These are phyloP conservation scores for Auriscalpium orientale DNA, from an alignment of 768 basidiomycete genomes.

Conservation along the genomic window DNA sequence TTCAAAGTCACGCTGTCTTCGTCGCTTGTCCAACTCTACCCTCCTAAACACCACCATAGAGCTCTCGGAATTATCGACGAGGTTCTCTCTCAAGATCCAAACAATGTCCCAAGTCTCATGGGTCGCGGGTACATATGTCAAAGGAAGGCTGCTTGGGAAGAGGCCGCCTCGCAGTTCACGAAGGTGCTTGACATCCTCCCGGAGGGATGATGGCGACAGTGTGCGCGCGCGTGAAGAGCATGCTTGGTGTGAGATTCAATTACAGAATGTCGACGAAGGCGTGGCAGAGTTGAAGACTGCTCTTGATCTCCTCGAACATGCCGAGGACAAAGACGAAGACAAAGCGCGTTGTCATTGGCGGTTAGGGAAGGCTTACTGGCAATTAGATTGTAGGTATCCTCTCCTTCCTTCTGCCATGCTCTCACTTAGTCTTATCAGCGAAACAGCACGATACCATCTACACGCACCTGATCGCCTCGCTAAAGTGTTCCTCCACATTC, in stretches of 20 bases:
- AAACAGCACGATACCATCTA: constrained; percentile 59
- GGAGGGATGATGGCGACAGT: constrained; percentile 37
- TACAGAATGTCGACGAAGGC: constrained; percentile 39
- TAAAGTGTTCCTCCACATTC: constrained; percentile 67
- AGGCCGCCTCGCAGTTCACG: constrained; percentile 57
- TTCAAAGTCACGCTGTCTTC: constrained; percentile 69
- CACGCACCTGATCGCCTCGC: constrained; percentile 67
- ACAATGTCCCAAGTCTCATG: constrained; percentile 62
- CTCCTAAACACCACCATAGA: constrained; percentile 83
- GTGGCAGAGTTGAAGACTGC: constrained; percentile 41
- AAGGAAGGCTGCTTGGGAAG: constrained; percentile 54
- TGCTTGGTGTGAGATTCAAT: constrained; percentile 75
- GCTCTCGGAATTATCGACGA: constrained; percentile 71
- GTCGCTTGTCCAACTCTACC: constrained; percentile 75
- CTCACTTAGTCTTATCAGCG: constrained; percentile 25
- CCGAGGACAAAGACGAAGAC: constrained; percentile 46
- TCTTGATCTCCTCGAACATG: constrained; percentile 33
- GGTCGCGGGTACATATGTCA: constrained; percentile 70
- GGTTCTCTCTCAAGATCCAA: constrained; percentile 54
- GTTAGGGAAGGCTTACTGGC: constrained; percentile 71
- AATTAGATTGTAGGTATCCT: constrained; percentile 50
- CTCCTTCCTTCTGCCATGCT: too few species aligned
- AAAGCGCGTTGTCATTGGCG: constrained; percentile 81
- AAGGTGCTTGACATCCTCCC: constrained; percentile 43
- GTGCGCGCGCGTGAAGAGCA: constrained; percentile 71